Evolutionary conservation across 192 early-diverging fungal species (phyloP).

Genomic region (Dispira parvispora): DNA sequence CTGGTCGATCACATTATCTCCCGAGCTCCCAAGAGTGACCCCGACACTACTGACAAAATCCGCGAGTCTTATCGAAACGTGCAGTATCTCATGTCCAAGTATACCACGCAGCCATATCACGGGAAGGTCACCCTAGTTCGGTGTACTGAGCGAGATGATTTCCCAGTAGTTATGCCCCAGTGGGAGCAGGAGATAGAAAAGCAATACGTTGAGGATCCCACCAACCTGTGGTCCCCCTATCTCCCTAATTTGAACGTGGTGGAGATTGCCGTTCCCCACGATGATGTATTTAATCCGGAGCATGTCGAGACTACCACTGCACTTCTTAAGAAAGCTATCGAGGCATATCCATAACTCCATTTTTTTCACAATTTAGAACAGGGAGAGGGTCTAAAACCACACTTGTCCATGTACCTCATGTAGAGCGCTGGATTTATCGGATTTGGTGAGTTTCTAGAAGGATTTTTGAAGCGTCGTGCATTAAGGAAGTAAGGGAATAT

Average conservation of each 20-base stretch:
- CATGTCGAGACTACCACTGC: slow-evolving; percentile 3
- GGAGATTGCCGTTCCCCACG: slow-evolving; percentile 3
- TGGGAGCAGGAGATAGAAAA: neutral
- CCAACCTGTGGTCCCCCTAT: neutral
- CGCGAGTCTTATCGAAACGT: slow-evolving; percentile 7
- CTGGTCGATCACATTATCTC: neutral
- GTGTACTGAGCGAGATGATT: neutral
- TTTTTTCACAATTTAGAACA: too few species aligned
- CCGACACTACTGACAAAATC: slow-evolving; percentile 3
- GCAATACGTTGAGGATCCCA: neutral
- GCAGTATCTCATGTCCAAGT: neutral
- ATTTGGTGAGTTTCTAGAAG: too few species aligned
- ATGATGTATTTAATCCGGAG: neutral
- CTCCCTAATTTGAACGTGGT: slow-evolving; percentile 1
- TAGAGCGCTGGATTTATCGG: too few species aligned
- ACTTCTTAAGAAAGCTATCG: neutral
- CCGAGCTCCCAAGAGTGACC: neutral
- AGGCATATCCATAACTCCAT: too few species aligned
- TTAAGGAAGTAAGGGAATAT: too few species aligned
- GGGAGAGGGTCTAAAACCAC: too few species aligned
- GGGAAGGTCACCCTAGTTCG: slow-evolving; percentile 8
- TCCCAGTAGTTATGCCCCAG: too few species aligned
- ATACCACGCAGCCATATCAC: neutral
- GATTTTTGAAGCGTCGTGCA: too few species aligned
- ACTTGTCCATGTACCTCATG: too few species aligned